Conservation (phyloP, 2,329 filamentous ascomycete species). For the Beauveria rudraprayagi region DNA sequence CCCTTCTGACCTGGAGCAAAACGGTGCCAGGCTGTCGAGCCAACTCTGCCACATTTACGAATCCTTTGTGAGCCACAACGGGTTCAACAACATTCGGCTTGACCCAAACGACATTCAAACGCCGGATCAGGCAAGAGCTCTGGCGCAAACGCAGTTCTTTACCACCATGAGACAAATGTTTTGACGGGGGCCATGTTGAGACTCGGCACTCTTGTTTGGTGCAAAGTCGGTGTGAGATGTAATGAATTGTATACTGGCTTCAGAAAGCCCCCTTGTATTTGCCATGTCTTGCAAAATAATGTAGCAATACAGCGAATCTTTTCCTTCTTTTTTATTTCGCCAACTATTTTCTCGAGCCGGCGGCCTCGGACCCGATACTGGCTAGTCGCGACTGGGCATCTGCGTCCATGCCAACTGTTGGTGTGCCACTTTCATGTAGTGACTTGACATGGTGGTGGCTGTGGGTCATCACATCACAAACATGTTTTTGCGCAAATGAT, state of each 20-base stretch:
- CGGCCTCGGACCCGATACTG: too few species aligned
- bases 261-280: background rate
- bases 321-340: background rate
- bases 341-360: background rate
- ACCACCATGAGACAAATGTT: conserved; percentile 3
- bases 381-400: too few species aligned
- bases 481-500: conserved; percentile 3
- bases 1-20: background rate
- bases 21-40: background rate
- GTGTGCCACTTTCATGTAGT: too few species aligned
- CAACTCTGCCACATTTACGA: conserved; percentile 1
- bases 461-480: conserved; percentile 16
- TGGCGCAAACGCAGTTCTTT: background rate
- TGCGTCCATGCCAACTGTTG: too few species aligned
- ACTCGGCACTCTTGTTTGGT: background rate
- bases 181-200: background rate
- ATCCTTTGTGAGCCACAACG: background rate
- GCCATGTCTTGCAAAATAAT: background rate
- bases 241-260: too few species aligned
- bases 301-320: background rate
- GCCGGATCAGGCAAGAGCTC: background rate
- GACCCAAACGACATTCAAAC: background rate
- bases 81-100: background rate
- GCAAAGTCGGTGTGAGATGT: too few species aligned
- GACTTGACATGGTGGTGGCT: conserved; percentile 21